Evolutionary conservation across 805 yeast species (phyloP).

Genomic region (Zygosaccharomyces bisporus): DNA sequence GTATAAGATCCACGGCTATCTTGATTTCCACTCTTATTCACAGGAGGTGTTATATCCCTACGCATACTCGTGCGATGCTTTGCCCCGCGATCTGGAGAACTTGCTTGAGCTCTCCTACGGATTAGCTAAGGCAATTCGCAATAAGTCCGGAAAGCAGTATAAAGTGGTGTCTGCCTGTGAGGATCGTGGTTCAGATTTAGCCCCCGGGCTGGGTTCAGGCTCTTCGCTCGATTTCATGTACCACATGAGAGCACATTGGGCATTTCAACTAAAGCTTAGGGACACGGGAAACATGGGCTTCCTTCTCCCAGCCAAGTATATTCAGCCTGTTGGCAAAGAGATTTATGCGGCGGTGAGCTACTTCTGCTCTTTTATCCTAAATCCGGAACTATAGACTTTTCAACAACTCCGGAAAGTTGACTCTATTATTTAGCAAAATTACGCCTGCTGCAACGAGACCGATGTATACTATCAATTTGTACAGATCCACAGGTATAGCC

Average conservation of each 20-base stretch:
- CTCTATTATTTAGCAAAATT: conserved; percentile 11
- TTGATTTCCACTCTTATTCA: conserved; percentile 82
- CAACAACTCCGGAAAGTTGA: conserved; percentile 10
- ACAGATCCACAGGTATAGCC: conserved; percentile 29
- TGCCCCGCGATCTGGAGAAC: conserved; percentile 78
- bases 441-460: conserved; percentile 9
- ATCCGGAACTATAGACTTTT: conserved; percentile 37
- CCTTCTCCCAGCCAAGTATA: conserved; percentile 64
- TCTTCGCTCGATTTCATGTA: conserved; percentile 81
- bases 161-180: conserved; percentile 73
- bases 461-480: conserved; percentile 19
- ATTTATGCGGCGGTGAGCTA: conserved; percentile 63
- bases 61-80: conserved; percentile 68
- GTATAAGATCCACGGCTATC: conserved; percentile 66
- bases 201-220: conserved; percentile 76
- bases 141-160: conserved; percentile 59
- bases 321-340: conserved; percentile 74
- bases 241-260: conserved; percentile 77
- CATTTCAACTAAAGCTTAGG: conserved; percentile 74
- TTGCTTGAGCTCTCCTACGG: conserved; percentile 79
- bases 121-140: conserved; percentile 65
- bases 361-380: conserved; percentile 53
- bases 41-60: conserved; percentile 81
- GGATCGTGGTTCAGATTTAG: conserved; percentile 68
- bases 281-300: conserved; percentile 84